Conservation (phyloP, 2,329 filamentous ascomycete species). For the Epichloe glyceriae region DNA sequence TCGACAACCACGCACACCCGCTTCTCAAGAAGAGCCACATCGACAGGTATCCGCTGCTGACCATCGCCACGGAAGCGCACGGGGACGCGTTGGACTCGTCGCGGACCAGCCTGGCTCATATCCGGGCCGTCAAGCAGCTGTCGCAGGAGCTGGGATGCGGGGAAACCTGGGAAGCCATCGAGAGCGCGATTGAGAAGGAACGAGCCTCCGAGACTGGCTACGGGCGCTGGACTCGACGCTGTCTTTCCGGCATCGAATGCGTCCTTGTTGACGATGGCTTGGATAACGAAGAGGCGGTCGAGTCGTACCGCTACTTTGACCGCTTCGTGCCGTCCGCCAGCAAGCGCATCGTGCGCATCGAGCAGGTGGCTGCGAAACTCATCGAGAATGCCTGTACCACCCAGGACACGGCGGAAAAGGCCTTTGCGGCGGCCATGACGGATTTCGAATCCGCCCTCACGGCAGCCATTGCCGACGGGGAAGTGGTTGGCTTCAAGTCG, state of each 20-base stretch:
- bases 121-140: constrained; percentile 58
- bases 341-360: constrained; percentile 67
- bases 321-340: constrained; percentile 49
- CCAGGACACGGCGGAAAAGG: constrained; percentile 14
- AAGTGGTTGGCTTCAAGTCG: constrained; percentile 71
- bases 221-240: constrained; percentile 46
- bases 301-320: constrained; percentile 52
- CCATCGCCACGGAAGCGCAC: constrained; percentile 60
- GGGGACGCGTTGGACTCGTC: constrained; percentile 53
- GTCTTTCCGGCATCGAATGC: constrained; percentile 58
- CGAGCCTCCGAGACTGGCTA: constrained; percentile 28
- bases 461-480: constrained; percentile 45
- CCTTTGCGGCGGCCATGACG: constrained; percentile 21
- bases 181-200: constrained; percentile 28
- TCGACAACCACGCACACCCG: constrained; percentile 64
- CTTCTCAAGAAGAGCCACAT: constrained; percentile 41
- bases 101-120: constrained; percentile 50
- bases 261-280: constrained; percentile 72
- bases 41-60: constrained; percentile 34
- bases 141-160: constrained; percentile 50
- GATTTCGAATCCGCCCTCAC: constrained; percentile 33
- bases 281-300: constrained; percentile 38
- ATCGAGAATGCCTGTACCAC: constrained; percentile 33
- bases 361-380: constrained; percentile 54
- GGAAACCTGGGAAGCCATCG: constrained; percentile 45